A percentile compares a stretch with the other conserved stretches of the same genome.
Evolutionary conservation across 2,329 filamentous ascomycete species (phyloP).

Genomic region (Conoideocrella luteorostrata): DNA sequence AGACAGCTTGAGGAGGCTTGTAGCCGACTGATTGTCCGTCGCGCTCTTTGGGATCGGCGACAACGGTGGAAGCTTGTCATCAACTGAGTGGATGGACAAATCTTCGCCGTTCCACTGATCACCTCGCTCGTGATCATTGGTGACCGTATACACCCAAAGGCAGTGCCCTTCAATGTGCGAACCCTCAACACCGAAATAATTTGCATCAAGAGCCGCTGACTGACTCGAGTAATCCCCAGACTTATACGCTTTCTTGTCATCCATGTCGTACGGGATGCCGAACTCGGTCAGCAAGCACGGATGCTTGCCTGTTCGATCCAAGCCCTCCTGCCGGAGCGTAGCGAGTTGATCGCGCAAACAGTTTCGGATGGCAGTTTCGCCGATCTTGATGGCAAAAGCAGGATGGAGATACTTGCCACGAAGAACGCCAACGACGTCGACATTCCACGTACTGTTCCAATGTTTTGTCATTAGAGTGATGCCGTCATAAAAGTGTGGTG

Average conservation of each 20-base stretch:
- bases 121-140: constrained; percentile 82
- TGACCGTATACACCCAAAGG: constrained; percentile 77
- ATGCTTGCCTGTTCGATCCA: constrained; percentile 82
- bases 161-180: constrained; percentile 79
- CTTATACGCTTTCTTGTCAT: constrained; percentile 90
- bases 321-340: constrained; percentile 75
- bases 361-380: constrained; percentile 89
- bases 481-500: constrained; percentile 94
- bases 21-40: constrained; percentile 36
- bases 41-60: constrained; percentile 42
- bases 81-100: constrained; percentile 78
- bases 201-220: constrained; percentile 87
- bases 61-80: constrained; percentile 62
- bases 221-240: constrained; percentile 94
- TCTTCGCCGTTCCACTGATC: constrained; percentile 98
- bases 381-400: constrained; percentile 86
- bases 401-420: constrained; percentile 84
- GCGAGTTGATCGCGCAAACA: constrained; percentile 84
- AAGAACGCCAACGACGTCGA: constrained; percentile 88
- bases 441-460: constrained; percentile 96
- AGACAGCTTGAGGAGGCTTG: constrained; percentile 27
- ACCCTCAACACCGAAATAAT: constrained; percentile 87
- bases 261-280: constrained; percentile 98
- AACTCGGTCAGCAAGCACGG: constrained; percentile 92
- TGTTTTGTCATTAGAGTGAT: constrained; percentile 97